Evolutionary conservation across 345 rosid species (phyloP), one percentile per base, ranked within the genome.

Genomic region (Citrus australasica): DNA sequence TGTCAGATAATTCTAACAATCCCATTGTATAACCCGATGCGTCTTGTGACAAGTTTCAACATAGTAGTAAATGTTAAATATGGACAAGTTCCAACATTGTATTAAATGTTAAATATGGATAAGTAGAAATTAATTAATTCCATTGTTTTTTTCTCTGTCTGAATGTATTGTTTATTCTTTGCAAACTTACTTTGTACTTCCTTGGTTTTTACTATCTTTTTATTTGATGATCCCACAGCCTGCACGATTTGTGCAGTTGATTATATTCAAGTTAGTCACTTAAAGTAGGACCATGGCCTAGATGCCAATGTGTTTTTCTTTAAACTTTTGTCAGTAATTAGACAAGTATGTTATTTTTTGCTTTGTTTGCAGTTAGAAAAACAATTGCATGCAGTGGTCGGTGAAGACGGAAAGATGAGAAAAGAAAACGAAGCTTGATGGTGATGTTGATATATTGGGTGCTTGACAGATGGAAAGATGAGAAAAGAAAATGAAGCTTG

Each of bases 301-400:
- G 21, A 61, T 75, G 59, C 40, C 55, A 75, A 27, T 21, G 4
- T 28, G 22, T 42, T 61, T 10, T 40, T 13, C 13, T 48, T 28
- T 66, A 7, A 4, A 14, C 56, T 0, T 35, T 35, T 32, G 16
- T 33, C 13, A n/a, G 17, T 76, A 51, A 66, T 51, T n/a, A 7
- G 33, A 66, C 24, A 35, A 53, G 51, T 35, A 56, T 60, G 40
- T 60, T 71, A 46, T 35, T 11, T 38, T 33, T 25, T 35, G 9
- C 46, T 40, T 55, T 5, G 0, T 71, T 69, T 83, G 90, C 94
- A 96, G 99, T 76, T 93, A 72, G 97, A 91, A 81, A 88, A 84
- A 78, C 92, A 89, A 78, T 75, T 93, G 85, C 86, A 87, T 76
- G 85, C 85, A 51, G 71, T 85, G 74, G 67, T 83, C 67, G 79